These are phyloP conservation scores for Monilinia laxa DNA, from an alignment of 2,329 filamentous ascomycete species.

Conservation along the genomic window DNA sequence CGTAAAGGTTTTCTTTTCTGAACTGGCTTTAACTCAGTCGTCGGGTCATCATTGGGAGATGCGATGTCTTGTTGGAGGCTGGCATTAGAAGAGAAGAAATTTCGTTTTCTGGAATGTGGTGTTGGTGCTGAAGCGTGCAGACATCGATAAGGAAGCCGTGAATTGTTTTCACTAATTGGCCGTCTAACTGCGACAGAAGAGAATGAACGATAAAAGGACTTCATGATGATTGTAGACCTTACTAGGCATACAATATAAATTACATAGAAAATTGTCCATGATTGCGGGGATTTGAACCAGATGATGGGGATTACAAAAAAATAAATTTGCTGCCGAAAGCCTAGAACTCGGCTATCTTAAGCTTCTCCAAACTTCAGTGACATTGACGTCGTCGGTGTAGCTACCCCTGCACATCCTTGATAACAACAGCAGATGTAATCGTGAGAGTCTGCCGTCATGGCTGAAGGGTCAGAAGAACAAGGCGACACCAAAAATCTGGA, in stretches of 20 bases:
- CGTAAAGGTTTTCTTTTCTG: slow-evolving; percentile 49
- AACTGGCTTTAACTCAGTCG: slow-evolving; percentile 13
- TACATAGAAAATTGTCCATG: slow-evolving; percentile 2
- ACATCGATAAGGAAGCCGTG: slow-evolving; percentile 23
- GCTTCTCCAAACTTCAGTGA: slow-evolving; percentile 30
- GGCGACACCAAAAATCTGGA: slow-evolving; percentile 34
- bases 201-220: slow-evolving; percentile 33
- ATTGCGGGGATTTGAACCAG: slow-evolving; percentile 5
- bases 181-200: slow-evolving; percentile 25
- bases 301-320: slow-evolving; percentile 1
- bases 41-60: slow-evolving; percentile 1
- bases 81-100: slow-evolving; percentile 66
- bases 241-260: slow-evolving; percentile 9
- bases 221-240: slow-evolving; percentile 27
- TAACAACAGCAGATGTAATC: slow-evolving; percentile 39
- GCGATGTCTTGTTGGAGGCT: slow-evolving; percentile 46
- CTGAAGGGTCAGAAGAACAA: slow-evolving; percentile 36
- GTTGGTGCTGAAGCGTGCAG: slow-evolving; percentile 44
- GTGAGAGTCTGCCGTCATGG: slow-evolving; percentile 38
- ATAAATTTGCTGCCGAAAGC: slow-evolving; percentile 22
- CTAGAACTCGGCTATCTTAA: slow-evolving; percentile 22
- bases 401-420: slow-evolving; percentile 27
- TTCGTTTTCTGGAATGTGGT: slow-evolving; percentile 52
- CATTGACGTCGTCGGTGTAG: slow-evolving; percentile 32
- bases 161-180: slow-evolving; percentile 27